Conservation (phyloP, 1,284 basidiomycete genomes). For the Anthracocystis walkeri region DNA sequence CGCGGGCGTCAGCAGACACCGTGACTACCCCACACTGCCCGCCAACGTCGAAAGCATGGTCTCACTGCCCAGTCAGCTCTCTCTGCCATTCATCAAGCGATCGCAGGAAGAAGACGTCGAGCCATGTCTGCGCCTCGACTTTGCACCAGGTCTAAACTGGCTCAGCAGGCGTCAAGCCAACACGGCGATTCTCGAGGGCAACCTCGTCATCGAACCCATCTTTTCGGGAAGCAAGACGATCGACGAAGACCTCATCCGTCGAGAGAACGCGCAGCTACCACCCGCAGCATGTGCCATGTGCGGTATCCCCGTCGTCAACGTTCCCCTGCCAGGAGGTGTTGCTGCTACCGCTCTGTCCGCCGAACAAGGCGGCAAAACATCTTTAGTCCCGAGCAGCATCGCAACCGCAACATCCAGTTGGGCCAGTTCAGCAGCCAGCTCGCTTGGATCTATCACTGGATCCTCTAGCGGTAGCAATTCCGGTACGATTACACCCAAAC, state of each 20-base stretch:
- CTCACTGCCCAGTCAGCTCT: conserved; percentile 69
- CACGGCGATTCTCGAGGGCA: conserved; percentile 85
- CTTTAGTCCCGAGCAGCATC: conserved; percentile 41
- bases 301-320: conserved; percentile 61
- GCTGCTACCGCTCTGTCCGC: conserved; percentile 36
- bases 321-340: conserved; percentile 54
- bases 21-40: conserved; percentile 74
- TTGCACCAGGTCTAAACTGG: conserved; percentile 95
- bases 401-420: conserved; percentile 51
- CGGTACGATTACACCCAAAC: conserved; percentile 42
- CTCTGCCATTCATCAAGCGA: conserved; percentile 85
- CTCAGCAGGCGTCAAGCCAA: conserved; percentile 87
- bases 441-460: conserved; percentile 47
- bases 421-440: conserved; percentile 51
- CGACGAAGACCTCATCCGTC: conserved; percentile 59
- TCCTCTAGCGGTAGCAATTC: conserved; percentile 24
- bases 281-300: conserved; percentile 66
- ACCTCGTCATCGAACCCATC: conserved; percentile 91
- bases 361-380: conserved; percentile 43
- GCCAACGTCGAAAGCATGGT: conserved; percentile 64
- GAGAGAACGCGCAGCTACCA: conserved; percentile 54
- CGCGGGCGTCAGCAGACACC: conserved; percentile 76
- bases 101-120: conserved; percentile 90
- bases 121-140: conserved; percentile 88
- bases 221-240: conserved; percentile 69